phyloP scores from a whole-genome alignment of 345 rosid species.

The Hirschfeldia incana region DNA sequence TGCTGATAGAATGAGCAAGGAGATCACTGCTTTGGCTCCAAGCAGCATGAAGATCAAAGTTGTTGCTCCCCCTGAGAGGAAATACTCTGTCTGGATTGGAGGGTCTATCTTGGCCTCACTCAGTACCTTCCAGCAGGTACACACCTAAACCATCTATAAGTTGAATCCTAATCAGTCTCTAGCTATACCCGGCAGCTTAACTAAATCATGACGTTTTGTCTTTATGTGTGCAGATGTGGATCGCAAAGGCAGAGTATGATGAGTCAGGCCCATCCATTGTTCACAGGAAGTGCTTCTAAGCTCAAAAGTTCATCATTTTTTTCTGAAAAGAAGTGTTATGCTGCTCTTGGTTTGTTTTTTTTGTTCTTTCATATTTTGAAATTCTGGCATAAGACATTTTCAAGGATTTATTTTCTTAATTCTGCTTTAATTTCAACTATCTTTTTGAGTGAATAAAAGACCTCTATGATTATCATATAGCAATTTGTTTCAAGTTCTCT shows the following conservation, averaged over 20 bases:
- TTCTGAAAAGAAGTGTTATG: constrained; percentile 24
- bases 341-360: constrained; percentile 24
- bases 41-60: constrained; percentile 98
- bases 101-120: constrained; percentile 91
- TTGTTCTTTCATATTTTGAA: constrained; percentile 15
- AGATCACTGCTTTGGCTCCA: constrained; percentile 82
- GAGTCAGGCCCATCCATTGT: constrained; percentile 95
- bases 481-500: neutral
- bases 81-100: constrained; percentile 94
- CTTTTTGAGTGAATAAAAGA: constrained; percentile 28
- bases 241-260: constrained; percentile 89
- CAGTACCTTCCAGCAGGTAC: constrained; percentile 96
- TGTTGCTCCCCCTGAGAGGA: constrained; percentile 90
- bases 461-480: constrained; percentile 9
- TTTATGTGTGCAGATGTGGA: constrained; percentile 73
- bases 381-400: constrained; percentile 20
- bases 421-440: constrained; percentile 7
- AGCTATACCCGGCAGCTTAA: neutral
- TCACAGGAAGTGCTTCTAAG: constrained; percentile 92
- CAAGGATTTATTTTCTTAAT: constrained; percentile 12
- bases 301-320: constrained; percentile 11
- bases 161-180: neutral
- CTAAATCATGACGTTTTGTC: neutral
- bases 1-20: neutral
- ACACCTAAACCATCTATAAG: neutral